Evolutionary conservation across 2,329 filamentous ascomycete species (phyloP).

Genomic region (Hortaea werneckii): DNA sequence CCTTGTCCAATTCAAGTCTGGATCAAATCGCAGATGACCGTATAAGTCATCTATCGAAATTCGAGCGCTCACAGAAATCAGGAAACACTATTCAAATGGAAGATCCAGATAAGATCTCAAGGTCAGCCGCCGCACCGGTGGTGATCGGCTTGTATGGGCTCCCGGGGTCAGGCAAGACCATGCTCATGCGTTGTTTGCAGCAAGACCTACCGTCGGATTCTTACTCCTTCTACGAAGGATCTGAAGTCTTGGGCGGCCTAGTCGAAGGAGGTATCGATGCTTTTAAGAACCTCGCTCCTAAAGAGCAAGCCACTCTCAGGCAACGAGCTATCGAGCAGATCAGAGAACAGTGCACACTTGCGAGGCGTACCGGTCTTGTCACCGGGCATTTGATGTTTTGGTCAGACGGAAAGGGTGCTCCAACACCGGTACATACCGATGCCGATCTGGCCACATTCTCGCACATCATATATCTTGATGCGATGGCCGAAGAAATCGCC

Average conservation of each 20-base stretch:
- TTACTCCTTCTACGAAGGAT: constrained; percentile 46
- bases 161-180: constrained; percentile 45
- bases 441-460: constrained; percentile 41
- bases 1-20: no score
- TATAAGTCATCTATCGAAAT: no score
- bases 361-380: constrained; percentile 36
- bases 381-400: constrained; percentile 50
- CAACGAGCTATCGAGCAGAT: constrained; percentile 39
- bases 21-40: no score
- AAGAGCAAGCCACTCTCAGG: constrained; percentile 32
- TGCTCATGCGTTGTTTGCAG: constrained; percentile 33
- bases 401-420: constrained; percentile 24
- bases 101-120: no score
- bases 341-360: constrained; percentile 25
- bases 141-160: constrained; percentile 49
- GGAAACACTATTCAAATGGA: no score
- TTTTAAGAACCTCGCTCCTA: constrained; percentile 35
- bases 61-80: no score
- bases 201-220: constrained; percentile 21
- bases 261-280: constrained; percentile 37
- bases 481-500: constrained; percentile 19
- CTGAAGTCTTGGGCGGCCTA: constrained; percentile 35
- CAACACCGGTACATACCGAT: constrained; percentile 31
- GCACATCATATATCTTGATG: constrained; percentile 49
- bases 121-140: no score